Percentiles rank a stretch among this genome's conserved stretches.
phyloP scores from a whole-genome alignment of 352 stramenopile genomes.

The Phytophthora capsici region DNA sequence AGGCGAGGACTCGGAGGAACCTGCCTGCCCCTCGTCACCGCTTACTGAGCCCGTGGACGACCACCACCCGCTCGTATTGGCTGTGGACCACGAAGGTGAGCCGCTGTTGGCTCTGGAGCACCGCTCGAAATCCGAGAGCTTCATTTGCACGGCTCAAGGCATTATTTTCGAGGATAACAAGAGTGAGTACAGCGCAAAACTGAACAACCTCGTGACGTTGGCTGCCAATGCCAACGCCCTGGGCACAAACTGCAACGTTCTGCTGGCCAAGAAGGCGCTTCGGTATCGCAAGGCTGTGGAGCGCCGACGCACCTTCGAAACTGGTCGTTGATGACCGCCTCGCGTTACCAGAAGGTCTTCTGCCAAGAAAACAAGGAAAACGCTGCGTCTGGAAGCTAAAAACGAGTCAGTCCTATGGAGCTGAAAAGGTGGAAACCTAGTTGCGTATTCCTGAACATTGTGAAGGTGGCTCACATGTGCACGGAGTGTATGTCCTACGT shows the following conservation, averaged over 20 bases:
- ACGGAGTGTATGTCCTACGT: slow-evolving; percentile 7
- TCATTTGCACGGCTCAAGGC: slow-evolving; percentile 40
- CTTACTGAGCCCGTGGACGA: slow-evolving; percentile 12
- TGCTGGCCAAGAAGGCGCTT: slow-evolving; percentile 39
- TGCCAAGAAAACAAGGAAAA: slow-evolving; percentile 2
- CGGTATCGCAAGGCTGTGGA: slow-evolving; percentile 37
- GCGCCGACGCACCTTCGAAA: slow-evolving; percentile 15
- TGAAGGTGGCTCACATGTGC: slow-evolving; percentile 9
- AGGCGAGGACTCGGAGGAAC: slow-evolving; percentile 5
- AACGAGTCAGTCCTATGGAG: slow-evolving; percentile 4
- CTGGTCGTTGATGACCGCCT: not conserved
- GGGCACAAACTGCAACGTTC: slow-evolving; percentile 26
- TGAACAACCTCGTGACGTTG: slow-evolving; percentile 23
- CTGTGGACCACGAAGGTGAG: not conserved
- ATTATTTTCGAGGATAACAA: slow-evolving; percentile 34
- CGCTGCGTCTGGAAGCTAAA: slow-evolving; percentile 7
- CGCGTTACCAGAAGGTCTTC: slow-evolving; percentile 11
- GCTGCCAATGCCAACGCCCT: slow-evolving; percentile 11
- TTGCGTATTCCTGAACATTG: slow-evolving; percentile 4
- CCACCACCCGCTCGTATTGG: slow-evolving; percentile 20
- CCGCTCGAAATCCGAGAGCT: slow-evolving; percentile 35
- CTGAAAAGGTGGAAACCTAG: not conserved
- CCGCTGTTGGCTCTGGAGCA: slow-evolving; percentile 7
- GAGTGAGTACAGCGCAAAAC: slow-evolving; percentile 8
- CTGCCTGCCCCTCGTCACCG: not conserved